phyloP scores from a whole-genome alignment of 306 rosid species.

The Cucumis cinereus region DNA sequence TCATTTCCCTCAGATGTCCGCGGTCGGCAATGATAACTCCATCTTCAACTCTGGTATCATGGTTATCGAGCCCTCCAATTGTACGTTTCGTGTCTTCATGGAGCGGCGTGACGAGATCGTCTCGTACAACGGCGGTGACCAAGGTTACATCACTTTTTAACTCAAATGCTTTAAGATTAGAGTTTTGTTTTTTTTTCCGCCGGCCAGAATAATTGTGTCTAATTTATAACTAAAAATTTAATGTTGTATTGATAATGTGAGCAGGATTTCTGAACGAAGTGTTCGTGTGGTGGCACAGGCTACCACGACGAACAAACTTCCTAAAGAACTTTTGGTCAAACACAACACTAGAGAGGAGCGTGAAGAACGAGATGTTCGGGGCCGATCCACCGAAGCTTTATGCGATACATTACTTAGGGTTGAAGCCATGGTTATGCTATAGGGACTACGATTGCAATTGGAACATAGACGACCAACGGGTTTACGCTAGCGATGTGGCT shows the following conservation, averaged over 20 bases:
- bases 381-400: slow-evolving; percentile 70
- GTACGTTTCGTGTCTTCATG: slow-evolving; percentile 59
- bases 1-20: slow-evolving; percentile 75
- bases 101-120: slow-evolving; percentile 31
- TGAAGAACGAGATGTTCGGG: slow-evolving; percentile 54
- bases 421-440: slow-evolving; percentile 88
- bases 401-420: slow-evolving; percentile 61
- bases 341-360: slow-evolving; percentile 39
- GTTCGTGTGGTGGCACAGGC: slow-evolving; percentile 98
- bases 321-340: slow-evolving; percentile 88
- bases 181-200: too few relatives aligned
- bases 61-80: slow-evolving; percentile 86
- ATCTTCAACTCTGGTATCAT: slow-evolving; percentile 87
- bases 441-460: slow-evolving; percentile 93
- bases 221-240: too few relatives aligned
- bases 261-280: slow-evolving; percentile 54
- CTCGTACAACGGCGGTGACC: slow-evolving; percentile 91
- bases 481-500: slow-evolving; percentile 88
- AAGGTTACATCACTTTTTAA: slow-evolving; percentile 21
- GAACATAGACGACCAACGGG: slow-evolving; percentile 48
- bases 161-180: not conserved
- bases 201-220: too few relatives aligned
- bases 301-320: slow-evolving; percentile 71
- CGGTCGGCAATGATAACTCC: slow-evolving; percentile 73
- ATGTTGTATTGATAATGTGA: not conserved